phyloP scores from a whole-genome alignment of 225 moss, liverwort and hornwort species.

The Takakia lepidozioides region DNA sequence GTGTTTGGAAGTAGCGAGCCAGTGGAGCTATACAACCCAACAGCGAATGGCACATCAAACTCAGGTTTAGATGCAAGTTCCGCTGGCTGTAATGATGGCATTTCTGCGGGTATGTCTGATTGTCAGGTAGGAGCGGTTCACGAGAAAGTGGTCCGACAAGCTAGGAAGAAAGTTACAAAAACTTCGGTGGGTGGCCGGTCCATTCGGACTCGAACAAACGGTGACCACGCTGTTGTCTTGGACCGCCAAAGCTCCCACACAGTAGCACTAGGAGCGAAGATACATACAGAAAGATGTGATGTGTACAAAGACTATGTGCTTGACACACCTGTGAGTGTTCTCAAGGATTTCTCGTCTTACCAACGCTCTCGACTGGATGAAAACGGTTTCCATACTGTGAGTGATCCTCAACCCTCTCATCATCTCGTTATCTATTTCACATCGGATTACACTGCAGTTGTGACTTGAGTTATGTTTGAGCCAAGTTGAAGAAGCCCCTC shows the following conservation, averaged over 20 bases:
- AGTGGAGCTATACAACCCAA: slow-evolving; percentile 51
- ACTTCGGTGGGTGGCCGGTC: slow-evolving; percentile 12
- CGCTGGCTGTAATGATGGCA: slow-evolving; percentile 8
- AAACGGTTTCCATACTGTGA: slow-evolving; percentile 78
- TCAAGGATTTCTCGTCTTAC: slow-evolving; percentile 64
- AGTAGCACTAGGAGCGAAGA: no score
- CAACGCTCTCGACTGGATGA: slow-evolving; percentile 75
- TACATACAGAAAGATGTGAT: slow-evolving; percentile 42
- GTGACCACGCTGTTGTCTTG: slow-evolving; percentile 9
- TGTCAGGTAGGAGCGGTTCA: slow-evolving; percentile 13
- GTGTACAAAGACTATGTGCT: slow-evolving; percentile 67
- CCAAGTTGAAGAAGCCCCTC: no score
- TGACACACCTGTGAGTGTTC: slow-evolving; percentile 62
- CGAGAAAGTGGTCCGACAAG: slow-evolving; percentile 24
- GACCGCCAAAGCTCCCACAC: slow-evolving; percentile 6
- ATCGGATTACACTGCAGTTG: background rate
- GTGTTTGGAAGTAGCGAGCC: slow-evolving; percentile 92
- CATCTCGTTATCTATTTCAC: background rate
- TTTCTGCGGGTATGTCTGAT: slow-evolving; percentile 14
- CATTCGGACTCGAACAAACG: slow-evolving; percentile 8
- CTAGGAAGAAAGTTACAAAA: slow-evolving; percentile 20
- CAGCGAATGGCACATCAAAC: slow-evolving; percentile 19
- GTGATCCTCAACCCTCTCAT: background rate
- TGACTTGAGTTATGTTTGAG: no score
- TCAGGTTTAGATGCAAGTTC: slow-evolving; percentile 9